A percentile compares a stretch with the other conserved stretches of the same genome.
Conservation (phyloP, 257 asterid genomes). For the Solanum ahanhuiri region DNA sequence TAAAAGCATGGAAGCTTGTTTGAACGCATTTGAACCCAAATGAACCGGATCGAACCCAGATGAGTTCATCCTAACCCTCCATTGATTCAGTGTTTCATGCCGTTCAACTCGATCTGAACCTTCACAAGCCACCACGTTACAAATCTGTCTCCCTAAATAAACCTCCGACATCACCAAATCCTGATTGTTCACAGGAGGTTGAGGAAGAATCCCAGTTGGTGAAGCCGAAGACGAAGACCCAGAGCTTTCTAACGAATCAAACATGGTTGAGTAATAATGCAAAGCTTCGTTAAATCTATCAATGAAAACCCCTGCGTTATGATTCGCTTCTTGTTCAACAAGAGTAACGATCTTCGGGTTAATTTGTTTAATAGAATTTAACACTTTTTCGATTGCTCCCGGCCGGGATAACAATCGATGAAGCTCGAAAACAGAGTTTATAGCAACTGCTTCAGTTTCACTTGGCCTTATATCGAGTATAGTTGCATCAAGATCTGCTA, state of each 20-base stretch:
- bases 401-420: conserved; percentile 48
- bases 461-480: conserved; percentile 40
- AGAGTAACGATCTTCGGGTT: conserved; percentile 60
- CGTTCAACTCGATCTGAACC: conserved; percentile 73
- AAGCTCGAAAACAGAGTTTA: conserved; percentile 76
- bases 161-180: conserved; percentile 74
- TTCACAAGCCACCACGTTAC: conserved; percentile 85
- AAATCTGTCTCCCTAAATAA: conserved; percentile 68
- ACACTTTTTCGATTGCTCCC: conserved; percentile 44
- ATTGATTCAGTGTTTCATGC: conserved; percentile 66
- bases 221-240: not conserved
- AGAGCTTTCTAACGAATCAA: conserved; percentile 69
- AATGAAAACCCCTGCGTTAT: conserved; percentile 43
- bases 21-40: conserved; percentile 76
- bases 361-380: conserved; percentile 39
- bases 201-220: conserved; percentile 28
- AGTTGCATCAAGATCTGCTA: conserved; percentile 55
- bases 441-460: conserved; percentile 53
- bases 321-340: conserved; percentile 81
- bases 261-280: conserved; percentile 83
- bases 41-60: conserved; percentile 64
- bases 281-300: conserved; percentile 80
- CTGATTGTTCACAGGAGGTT: conserved; percentile 21
- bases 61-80: conserved; percentile 54
- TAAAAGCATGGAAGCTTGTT: conserved; percentile 78